Percentiles rank a stretch among this genome's conserved stretches.
Conservation (phyloP, 352 stramenopile genomes). For the Phytopythium litorale region DNA sequence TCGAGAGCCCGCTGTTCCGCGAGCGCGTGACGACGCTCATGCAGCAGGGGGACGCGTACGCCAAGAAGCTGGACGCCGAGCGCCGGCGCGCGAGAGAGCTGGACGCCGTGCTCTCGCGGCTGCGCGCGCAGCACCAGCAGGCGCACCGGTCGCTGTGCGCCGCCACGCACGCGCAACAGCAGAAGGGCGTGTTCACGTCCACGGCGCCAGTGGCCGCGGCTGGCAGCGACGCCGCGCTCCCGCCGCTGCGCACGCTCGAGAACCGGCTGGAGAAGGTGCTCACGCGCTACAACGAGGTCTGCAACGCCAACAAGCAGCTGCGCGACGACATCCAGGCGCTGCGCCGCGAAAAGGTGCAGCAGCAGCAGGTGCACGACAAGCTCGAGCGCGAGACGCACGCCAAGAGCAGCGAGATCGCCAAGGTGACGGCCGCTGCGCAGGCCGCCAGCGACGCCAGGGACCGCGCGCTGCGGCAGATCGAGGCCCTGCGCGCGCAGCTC, state of each 20-base stretch:
- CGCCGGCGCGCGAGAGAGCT: conserved; percentile 47
- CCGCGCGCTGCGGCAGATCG: conserved; percentile 77
- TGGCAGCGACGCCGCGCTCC: conserved; percentile 38
- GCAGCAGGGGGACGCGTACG: conserved; percentile 71
- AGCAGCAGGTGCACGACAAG: conserved; percentile 72
- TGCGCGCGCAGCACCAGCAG: conserved; percentile 39
- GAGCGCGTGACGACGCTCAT: conserved; percentile 60
- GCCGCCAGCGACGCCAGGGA: conserved; percentile 79
- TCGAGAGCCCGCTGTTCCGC: conserved; percentile 72
- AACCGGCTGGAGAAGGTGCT: conserved; percentile 83
- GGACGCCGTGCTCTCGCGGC: conserved; percentile 19
- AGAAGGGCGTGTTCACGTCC: conserved; percentile 3
- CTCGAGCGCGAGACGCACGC: conserved; percentile 82
- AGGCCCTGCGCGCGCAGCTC: conserved; percentile 66
- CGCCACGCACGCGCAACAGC: conserved; percentile 36
- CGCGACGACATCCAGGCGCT: conserved; percentile 77
- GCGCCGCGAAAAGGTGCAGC: conserved; percentile 75
- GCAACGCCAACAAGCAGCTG: conserved; percentile 78
- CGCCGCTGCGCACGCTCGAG: conserved; percentile 69
- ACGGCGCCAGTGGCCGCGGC: not conserved
- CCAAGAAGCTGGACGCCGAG: conserved; percentile 65
- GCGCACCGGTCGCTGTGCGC: conserved; percentile 49
- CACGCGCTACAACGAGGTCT: conserved; percentile 82
- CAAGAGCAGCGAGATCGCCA: conserved; percentile 79
- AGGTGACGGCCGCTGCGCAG: conserved; percentile 74